phyloP scores from a whole-genome alignment of 208 protist species.

The Crithidia thermophila region DNA sequence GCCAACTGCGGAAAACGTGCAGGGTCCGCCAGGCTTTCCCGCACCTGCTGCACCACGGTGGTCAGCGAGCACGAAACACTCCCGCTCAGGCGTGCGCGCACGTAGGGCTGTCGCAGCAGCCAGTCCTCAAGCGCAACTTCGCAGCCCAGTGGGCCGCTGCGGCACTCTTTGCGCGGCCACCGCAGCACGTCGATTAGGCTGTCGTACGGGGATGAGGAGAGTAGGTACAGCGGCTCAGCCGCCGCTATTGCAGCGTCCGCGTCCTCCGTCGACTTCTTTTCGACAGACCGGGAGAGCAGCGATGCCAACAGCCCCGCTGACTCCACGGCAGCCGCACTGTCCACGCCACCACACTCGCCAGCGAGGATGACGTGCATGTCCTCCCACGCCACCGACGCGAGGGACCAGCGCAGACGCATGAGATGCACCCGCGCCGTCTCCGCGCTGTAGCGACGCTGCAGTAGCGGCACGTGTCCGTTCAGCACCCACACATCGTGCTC shows the following conservation, averaged over 20 bases:
- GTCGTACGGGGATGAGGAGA: slow-evolving; percentile 24
- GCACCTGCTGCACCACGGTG: slow-evolving; percentile 22
- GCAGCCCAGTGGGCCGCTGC: slow-evolving; percentile 9
- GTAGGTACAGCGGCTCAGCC: slow-evolving; percentile 22
- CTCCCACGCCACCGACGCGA: slow-evolving; percentile 12
- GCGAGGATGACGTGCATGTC: slow-evolving; percentile 25
- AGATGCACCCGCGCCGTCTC: slow-evolving; percentile 40
- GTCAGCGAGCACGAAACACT: slow-evolving; percentile 11
- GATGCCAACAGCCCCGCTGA: slow-evolving; percentile 14
- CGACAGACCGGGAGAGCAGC: slow-evolving; percentile 13
- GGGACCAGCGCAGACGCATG: slow-evolving; percentile 23
- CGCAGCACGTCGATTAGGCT: slow-evolving; percentile 28
- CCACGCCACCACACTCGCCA: background rate
- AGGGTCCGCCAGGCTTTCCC: slow-evolving; percentile 13
- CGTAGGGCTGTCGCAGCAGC: slow-evolving; percentile 19
- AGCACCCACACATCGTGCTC: slow-evolving; percentile 56
- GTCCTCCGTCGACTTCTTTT: background rate
- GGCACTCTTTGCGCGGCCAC: slow-evolving; percentile 16
- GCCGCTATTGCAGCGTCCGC: background rate
- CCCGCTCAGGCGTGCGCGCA: slow-evolving; percentile 9
- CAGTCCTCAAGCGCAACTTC: slow-evolving; percentile 32
- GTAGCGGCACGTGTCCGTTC: slow-evolving; percentile 75
- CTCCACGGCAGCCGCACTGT: background rate
- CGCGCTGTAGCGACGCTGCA: slow-evolving; percentile 47
- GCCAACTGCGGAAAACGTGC: background rate